These are phyloP conservation scores for Ogataea saltuana DNA, from an alignment of 805 yeast species.

Conservation along the genomic window DNA sequence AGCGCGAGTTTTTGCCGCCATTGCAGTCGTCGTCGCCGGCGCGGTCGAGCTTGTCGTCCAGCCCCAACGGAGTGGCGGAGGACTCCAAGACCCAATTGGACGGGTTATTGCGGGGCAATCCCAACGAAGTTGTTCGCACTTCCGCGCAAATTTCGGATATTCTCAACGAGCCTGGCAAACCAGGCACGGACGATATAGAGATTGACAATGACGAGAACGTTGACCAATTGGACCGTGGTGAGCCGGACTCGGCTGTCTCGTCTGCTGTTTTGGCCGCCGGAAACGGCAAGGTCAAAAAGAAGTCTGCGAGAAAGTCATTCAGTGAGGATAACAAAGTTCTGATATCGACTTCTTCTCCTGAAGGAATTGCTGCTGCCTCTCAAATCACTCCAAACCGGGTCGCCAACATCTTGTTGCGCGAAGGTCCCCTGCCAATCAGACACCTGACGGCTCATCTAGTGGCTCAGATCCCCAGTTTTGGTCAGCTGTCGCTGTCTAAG, in stretches of 20 bases:
- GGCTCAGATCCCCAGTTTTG: slow-evolving; percentile 74
- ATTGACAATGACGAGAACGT: too few relatives aligned
- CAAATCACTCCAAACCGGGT: slow-evolving; percentile 79
- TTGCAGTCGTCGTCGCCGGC: slow-evolving; percentile 11
- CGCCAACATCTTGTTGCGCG: slow-evolving; percentile 62
- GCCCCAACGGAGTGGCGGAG: too few relatives aligned
- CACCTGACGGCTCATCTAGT: slow-evolving; percentile 81
- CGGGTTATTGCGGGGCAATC: too few relatives aligned
- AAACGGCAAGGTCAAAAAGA: slow-evolving; percentile 19
- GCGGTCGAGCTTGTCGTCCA: slow-evolving; percentile 13
- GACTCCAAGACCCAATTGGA: too few relatives aligned
- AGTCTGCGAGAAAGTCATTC: slow-evolving; percentile 22
- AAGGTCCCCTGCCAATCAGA: slow-evolving; percentile 90
- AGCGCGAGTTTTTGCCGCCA: slow-evolving; percentile 21
- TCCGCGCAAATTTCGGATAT: too few relatives aligned
- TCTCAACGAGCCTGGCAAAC: too few relatives aligned
- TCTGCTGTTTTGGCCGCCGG: slow-evolving; percentile 1
- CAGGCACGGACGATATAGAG: too few relatives aligned
- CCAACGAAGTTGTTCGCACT: too few relatives aligned
- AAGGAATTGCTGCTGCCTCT: slow-evolving; percentile 84
- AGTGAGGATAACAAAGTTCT: slow-evolving; percentile 31
- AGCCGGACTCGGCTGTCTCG: neutral
- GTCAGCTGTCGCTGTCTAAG: slow-evolving; percentile 76
- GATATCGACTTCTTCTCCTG: slow-evolving; percentile 79
- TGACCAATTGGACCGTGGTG: too few relatives aligned